phyloP scores from a whole-genome alignment of 331 rosid genomes.

The Ulmus americana region DNA sequence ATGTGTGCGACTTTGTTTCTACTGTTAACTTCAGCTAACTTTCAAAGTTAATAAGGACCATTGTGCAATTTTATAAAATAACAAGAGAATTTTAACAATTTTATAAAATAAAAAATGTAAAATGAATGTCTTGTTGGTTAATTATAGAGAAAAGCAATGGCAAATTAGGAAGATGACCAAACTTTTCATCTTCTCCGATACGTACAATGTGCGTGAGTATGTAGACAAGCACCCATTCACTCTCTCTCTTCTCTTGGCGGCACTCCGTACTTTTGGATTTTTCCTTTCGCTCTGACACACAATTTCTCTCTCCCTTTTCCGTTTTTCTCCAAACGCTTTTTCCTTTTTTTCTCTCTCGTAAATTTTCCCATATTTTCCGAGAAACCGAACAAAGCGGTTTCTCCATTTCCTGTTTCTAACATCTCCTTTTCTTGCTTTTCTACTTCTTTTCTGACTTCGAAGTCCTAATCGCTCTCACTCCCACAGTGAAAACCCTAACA shows the following conservation, averaged over 20 bases:
- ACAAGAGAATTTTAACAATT: too few relatives aligned
- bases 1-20: too few relatives aligned
- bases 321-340: slow-evolving; percentile 1
- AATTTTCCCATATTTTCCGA: neutral
- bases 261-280: slow-evolving; percentile 41
- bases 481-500: slow-evolving; percentile 14
- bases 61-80: too few relatives aligned
- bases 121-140: too few relatives aligned
- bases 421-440: neutral
- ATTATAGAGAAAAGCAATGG: too few relatives aligned
- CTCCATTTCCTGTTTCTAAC: neutral
- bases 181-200: too few relatives aligned
- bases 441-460: neutral
- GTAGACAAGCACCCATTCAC: neutral
- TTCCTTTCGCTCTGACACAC: neutral
- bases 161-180: too few relatives aligned
- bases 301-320: neutral
- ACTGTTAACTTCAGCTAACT: too few relatives aligned
- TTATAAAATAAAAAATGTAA: too few relatives aligned
- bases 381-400: slow-evolving; percentile 5
- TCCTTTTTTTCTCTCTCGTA: neutral
- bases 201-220: neutral
- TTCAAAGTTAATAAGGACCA: too few relatives aligned
- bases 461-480: neutral
- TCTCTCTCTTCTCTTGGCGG: slow-evolving; percentile 23